A percentile compares a stretch with the other conserved stretches of the same genome.
Evolutionary conservation across 2,329 filamentous ascomycete species (phyloP).

Genomic region (Aspergillus sp.): DNA sequence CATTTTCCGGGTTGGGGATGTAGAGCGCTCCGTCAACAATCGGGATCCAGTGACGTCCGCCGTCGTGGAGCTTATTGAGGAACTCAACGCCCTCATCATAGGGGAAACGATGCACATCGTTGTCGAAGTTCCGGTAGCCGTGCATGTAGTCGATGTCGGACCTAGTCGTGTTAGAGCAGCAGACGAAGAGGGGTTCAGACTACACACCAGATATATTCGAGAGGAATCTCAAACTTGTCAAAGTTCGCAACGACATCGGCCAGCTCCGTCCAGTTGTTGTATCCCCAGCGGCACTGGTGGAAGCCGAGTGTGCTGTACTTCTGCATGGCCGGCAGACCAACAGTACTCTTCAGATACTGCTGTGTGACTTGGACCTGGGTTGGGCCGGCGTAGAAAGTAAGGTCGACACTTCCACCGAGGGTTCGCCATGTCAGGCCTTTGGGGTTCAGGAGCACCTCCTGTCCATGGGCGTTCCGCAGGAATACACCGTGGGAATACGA

Average conservation of each 20-base stretch:
- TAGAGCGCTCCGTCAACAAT: slow-evolving; percentile 34
- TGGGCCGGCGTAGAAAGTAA: slow-evolving; percentile 77
- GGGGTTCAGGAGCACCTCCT: slow-evolving; percentile 67
- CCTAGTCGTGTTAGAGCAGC: slow-evolving; percentile 14
- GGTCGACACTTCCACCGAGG: slow-evolving; percentile 72
- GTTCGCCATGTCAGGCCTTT: slow-evolving; percentile 70
- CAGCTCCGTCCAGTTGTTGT: slow-evolving; percentile 68
- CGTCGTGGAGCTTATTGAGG: slow-evolving; percentile 52
- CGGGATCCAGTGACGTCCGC: slow-evolving; percentile 59
- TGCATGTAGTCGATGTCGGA: slow-evolving; percentile 59
- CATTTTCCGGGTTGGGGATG: too few species aligned
- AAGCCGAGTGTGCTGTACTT: slow-evolving; percentile 80
- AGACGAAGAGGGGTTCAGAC: background rate
- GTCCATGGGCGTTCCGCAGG: slow-evolving; percentile 71
- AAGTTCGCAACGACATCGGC: slow-evolving; percentile 58
- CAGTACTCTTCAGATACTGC: slow-evolving; percentile 65
- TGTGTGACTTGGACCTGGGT: slow-evolving; percentile 66
- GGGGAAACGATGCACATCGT: slow-evolving; percentile 54
- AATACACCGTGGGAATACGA: slow-evolving; percentile 76
- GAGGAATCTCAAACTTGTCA: slow-evolving; percentile 55
- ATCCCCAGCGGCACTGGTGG: slow-evolving; percentile 83
- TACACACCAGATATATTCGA: slow-evolving; percentile 50
- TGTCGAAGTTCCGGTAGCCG: slow-evolving; percentile 58
- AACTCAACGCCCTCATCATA: slow-evolving; percentile 52
- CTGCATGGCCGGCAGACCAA: slow-evolving; percentile 74